Conservation (phyloP, 2,329 filamentous ascomycete genomes). For the Botrytis paeoniae region DNA sequence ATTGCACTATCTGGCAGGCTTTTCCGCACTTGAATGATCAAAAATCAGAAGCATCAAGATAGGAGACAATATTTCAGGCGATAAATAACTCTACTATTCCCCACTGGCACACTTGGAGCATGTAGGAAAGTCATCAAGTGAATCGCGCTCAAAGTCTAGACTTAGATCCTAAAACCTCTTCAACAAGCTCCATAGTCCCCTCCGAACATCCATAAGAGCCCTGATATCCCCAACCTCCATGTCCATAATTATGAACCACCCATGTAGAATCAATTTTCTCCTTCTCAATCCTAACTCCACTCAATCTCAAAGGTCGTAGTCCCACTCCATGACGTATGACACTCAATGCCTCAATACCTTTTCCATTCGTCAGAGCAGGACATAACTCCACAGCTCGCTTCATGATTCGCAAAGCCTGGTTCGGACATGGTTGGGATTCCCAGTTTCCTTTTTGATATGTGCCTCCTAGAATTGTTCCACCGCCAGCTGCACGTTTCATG, state of each 20-base stretch:
- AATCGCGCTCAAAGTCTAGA: conserved; percentile 26
- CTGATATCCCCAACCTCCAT: conserved; percentile 62
- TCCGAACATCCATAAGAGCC: conserved; percentile 67
- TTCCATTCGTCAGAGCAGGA: conserved; percentile 52
- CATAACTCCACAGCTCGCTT: conserved; percentile 57
- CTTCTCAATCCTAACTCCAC: conserved; percentile 60
- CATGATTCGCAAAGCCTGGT: conserved; percentile 65
- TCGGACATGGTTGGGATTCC: conserved; percentile 61
- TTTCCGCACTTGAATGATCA: neutral
- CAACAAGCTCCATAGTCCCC: conserved; percentile 63
- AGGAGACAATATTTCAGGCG: neutral
- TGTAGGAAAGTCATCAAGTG: neutral
- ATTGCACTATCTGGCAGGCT: neutral
- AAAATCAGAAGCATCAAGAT: too few species aligned
- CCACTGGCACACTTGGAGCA: neutral
- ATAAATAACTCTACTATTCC: neutral
- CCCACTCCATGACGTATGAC: conserved; percentile 67
- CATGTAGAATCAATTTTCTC: conserved; percentile 54
- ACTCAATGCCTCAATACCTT: conserved; percentile 60
- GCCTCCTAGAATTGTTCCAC: conserved; percentile 66
- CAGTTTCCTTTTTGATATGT: conserved; percentile 63
- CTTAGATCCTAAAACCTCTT: conserved; percentile 42
- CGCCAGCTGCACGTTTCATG: conserved; percentile 65
- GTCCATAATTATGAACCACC: conserved; percentile 61
- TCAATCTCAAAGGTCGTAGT: conserved; percentile 58